phyloP scores from a whole-genome alignment of 306 rosid species.

The Trifolium pratense region DNA sequence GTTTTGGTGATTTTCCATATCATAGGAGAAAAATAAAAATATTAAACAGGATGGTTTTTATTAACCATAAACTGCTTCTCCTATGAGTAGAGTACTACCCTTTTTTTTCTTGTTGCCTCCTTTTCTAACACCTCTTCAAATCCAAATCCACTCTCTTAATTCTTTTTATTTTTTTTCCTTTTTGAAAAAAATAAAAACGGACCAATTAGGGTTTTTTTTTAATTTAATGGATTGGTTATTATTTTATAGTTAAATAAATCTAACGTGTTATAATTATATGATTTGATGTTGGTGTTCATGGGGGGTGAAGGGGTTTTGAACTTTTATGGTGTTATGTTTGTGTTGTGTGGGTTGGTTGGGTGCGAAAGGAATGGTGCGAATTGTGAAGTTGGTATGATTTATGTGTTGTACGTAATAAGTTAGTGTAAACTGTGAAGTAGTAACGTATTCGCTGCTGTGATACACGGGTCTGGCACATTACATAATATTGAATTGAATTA shows the following conservation, averaged over 20 bases:
- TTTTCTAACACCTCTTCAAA: constrained; percentile 51
- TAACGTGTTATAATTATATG: not conserved
- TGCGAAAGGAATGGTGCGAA: not conserved
- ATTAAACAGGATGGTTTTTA: constrained; percentile 36
- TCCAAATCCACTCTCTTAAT: constrained; percentile 45
- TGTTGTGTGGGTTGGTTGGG: constrained; percentile 14
- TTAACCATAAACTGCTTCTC: constrained; percentile 43
- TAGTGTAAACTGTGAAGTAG: no score
- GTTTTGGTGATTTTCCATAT: constrained; percentile 54
- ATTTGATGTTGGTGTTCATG: not conserved
- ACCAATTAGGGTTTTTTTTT: constrained; percentile 30
- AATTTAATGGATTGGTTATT: not conserved
- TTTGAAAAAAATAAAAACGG: not conserved
- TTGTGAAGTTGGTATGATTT: not conserved
- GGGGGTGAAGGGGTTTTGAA: not conserved
- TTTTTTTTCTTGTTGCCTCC: constrained; percentile 37
- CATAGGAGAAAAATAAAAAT: constrained; percentile 26
- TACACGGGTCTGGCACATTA: no score
- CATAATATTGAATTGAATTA: no score
- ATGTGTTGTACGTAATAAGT: not conserved
- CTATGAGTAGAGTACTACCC: not conserved
- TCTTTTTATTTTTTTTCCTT: constrained; percentile 6
- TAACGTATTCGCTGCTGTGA: constrained; percentile 14
- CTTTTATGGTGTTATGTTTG: not conserved
- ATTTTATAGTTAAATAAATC: not conserved